Conservation (phyloP, 202 grass and related monocot species). For the Zizania palustris region DNA sequence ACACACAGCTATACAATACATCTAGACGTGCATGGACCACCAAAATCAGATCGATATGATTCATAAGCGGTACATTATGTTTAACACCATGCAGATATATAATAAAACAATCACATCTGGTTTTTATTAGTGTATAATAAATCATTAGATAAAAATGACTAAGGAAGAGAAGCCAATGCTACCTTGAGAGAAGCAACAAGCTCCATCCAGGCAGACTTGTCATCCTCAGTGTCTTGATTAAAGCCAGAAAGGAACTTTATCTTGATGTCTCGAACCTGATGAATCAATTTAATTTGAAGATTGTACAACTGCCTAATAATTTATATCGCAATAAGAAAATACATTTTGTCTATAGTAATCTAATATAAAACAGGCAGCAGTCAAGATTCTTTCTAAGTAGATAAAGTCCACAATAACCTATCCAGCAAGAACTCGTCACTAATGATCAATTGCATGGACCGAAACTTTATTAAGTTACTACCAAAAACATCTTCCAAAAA, state of each 20-base stretch:
- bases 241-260: slow-evolving; percentile 84
- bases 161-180: slow-evolving; percentile 27
- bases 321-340: slow-evolving; percentile 29
- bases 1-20: no score
- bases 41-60: no score
- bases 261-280: slow-evolving; percentile 86
- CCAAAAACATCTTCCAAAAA: neutral
- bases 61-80: no score
- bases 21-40: no score
- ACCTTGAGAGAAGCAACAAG: slow-evolving; percentile 92
- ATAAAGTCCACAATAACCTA: slow-evolving; percentile 10
- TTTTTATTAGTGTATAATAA: slow-evolving; percentile 27
- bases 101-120: neutral
- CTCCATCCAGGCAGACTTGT: slow-evolving; percentile 74
- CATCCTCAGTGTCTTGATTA: slow-evolving; percentile 79
- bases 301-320: slow-evolving; percentile 26
- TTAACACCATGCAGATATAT: no score
- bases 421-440: neutral
- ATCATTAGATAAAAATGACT: slow-evolving; percentile 36
- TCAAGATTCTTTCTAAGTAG: slow-evolving; percentile 18
- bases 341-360: slow-evolving; percentile 8
- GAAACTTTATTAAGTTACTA: slow-evolving; percentile 2
- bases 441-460: slow-evolving; percentile 9
- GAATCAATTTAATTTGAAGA: slow-evolving; percentile 43
- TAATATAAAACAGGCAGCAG: slow-evolving; percentile 24